phyloP scores from a whole-genome alignment of 306 rosid genomes.

The Arachis stenosperma region DNA sequence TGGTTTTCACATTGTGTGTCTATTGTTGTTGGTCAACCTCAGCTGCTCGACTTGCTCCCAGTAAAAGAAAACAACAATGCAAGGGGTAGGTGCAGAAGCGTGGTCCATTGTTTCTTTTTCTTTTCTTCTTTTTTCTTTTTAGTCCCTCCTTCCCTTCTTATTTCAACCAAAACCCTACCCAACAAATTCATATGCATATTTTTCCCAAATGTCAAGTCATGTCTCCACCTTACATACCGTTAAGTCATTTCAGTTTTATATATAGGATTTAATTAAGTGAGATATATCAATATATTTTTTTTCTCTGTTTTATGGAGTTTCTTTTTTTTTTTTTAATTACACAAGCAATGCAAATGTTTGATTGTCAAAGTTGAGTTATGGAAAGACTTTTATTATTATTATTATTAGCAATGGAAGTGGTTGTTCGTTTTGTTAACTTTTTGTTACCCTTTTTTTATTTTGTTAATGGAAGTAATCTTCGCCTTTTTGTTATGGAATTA shows the following conservation, averaged over 20 bases:
- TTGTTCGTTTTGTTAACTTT: constrained; percentile 49
- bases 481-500: constrained; percentile 51
- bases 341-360: constrained; percentile 64
- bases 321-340: constrained; percentile 43
- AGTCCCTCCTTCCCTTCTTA: constrained; percentile 39
- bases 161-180: constrained; percentile 36
- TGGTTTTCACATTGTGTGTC: constrained; percentile 40
- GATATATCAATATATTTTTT: constrained; percentile 32
- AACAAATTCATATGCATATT: constrained; percentile 50
- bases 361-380: constrained; percentile 65
- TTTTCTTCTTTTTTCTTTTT: constrained; percentile 9
- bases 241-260: constrained; percentile 58
- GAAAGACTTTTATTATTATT: constrained; percentile 47
- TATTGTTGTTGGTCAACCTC: constrained; percentile 67
- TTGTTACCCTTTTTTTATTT: constrained; percentile 18
- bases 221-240: constrained; percentile 52
- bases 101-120: constrained; percentile 47
- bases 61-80: constrained; percentile 55
- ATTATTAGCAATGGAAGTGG: constrained; percentile 53
- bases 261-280: constrained; percentile 54
- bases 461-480: constrained; percentile 62
- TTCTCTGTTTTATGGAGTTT: constrained; percentile 47
- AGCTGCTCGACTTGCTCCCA: constrained; percentile 99
- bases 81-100: constrained; percentile 97
- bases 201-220: constrained; percentile 50